Evolutionary conservation across 352 stramenopile species (phyloP), one percentile per base, ranked within the genome.

Genomic region (Phytophthora constricta): DNA sequence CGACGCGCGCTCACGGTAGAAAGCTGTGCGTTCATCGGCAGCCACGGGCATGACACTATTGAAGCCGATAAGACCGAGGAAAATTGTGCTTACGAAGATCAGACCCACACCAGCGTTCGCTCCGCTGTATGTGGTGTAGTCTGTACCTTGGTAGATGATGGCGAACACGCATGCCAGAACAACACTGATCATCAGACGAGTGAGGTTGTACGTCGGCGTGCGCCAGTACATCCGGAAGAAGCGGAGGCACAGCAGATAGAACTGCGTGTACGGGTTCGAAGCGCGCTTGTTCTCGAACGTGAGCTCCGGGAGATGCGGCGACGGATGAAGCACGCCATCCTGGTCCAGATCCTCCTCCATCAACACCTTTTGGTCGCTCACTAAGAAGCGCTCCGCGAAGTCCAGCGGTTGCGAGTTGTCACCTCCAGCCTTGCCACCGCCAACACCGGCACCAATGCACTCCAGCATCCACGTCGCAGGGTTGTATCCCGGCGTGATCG

Each of bases 1-100:
- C 16, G 89, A 82, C 22, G 87, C 80, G 28, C 93, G 90, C 64
- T 98, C 92, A 10, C 92, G 77, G 80, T 98, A 98, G 66, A 94
- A 98, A 43, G 92, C 85, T 28, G 92, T 89, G 45, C 93, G 80
- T 60, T 97, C 88, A 31, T 82, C 78, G 52, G 86, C 70, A 28
- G 93, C 80, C 4, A 96, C 65, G 11, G 87, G 76, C 31, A 97
- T 71, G 19, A 91, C 79, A 8, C 66, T 89, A 48, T 92, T 79
- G 39, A 96, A 86, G 33, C 73, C 78, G 37, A 92, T 89, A 5
- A 46, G 39, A 46, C 39, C 13, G 17, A n/a, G 39, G 39, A 22
- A 46, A 53, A 95, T 46, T 10, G 90, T 87, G 19, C 80, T 87
- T 2, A 92, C 66, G 73, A 96, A 98, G 43, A 97, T 90, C 10